These are phyloP conservation scores for Hymenoscyphus salicellus DNA, from an alignment of 2,329 filamentous ascomycete genomes.

Conservation along the genomic window DNA sequence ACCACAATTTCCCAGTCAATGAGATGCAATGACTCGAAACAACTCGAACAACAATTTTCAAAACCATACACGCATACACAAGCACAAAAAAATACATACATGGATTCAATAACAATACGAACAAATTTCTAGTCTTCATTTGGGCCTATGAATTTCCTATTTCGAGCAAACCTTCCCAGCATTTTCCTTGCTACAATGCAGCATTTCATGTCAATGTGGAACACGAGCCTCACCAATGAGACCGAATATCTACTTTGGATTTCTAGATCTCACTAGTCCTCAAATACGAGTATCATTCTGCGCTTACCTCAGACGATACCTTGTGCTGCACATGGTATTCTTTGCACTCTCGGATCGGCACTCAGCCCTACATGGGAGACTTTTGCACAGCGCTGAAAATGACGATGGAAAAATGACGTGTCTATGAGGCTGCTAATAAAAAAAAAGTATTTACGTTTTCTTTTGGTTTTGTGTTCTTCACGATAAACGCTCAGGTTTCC, in stretches of 20 bases:
- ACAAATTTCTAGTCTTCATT: neutral
- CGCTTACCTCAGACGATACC: neutral
- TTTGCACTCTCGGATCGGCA: neutral
- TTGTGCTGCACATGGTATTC: neutral
- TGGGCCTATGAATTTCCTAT: neutral
- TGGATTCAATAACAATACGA: neutral
- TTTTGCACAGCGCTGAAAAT: slow-evolving; percentile 1
- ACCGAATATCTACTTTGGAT: neutral
- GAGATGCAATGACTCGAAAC: neutral
- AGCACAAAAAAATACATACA: neutral
- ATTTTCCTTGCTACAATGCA: too few species aligned
- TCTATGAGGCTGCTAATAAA: neutral
- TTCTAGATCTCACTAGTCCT: neutral
- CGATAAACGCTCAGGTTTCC: neutral
- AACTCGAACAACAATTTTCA: neutral
- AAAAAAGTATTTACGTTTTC: neutral
- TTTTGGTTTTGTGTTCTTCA: neutral
- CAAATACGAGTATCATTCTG: neutral
- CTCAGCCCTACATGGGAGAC: neutral
- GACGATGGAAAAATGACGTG: neutral
- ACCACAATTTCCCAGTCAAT: neutral
- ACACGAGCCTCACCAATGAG: neutral
- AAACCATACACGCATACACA: neutral
- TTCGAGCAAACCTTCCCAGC: too few species aligned
- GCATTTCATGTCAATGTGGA: neutral